These are phyloP conservation scores for Cladobotryum protrusum DNA, from an alignment of 2,329 filamentous ascomycete genomes.

Conservation along the genomic window DNA sequence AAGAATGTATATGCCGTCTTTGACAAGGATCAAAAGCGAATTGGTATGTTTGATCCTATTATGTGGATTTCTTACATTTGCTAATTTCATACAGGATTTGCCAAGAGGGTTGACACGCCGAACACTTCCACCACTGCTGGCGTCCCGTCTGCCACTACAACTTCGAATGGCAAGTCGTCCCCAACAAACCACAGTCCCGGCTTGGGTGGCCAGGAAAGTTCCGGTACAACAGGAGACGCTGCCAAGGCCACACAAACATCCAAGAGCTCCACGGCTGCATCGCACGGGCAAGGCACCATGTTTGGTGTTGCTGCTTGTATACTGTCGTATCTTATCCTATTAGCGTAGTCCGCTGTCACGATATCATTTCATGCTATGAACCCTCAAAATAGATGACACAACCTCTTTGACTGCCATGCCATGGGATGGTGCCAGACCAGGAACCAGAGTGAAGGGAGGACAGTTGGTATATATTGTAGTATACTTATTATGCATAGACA, in stretches of 20 bases:
- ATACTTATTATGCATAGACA: too few relatives aligned
- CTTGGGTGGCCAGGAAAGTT: background rate
- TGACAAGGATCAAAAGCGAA: conserved; percentile 61
- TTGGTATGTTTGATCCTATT: conserved; percentile 43
- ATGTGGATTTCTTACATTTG: background rate
- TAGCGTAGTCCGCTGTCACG: background rate
- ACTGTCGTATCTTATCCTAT: conserved; percentile 11
- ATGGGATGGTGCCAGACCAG: too few relatives aligned
- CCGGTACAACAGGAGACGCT: background rate
- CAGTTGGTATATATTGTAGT: too few relatives aligned
- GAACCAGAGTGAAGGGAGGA: too few relatives aligned
- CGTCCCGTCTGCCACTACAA: background rate
- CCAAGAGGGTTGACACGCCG: background rate
- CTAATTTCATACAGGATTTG: background rate
- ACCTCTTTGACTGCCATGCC: too few relatives aligned
- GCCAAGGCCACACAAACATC: background rate
- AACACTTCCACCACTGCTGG: background rate
- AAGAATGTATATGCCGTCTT: conserved; percentile 89
- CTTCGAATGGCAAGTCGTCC: background rate
- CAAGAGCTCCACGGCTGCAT: background rate
- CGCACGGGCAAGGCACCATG: background rate
- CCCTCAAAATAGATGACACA: too few relatives aligned
- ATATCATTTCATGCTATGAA: too few relatives aligned
- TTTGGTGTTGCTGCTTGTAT: background rate
- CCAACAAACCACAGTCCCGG: background rate